Conservation (phyloP, 331 rosid species). For the Pyrus hybrid region DNA sequence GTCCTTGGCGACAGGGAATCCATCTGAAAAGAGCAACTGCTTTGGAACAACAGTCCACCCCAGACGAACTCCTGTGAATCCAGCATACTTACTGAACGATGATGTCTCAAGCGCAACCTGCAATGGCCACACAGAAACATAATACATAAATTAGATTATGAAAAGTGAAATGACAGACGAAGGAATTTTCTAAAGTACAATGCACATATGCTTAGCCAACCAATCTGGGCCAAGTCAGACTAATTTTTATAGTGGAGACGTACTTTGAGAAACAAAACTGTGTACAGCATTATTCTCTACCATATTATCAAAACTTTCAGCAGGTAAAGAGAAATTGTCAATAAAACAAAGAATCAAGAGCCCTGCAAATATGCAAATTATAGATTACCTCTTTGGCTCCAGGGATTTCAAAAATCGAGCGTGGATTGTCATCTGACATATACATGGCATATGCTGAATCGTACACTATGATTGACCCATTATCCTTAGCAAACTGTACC, state of each 20-base stretch:
- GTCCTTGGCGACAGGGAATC: no score
- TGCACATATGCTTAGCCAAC: background rate
- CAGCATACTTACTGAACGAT: no score
- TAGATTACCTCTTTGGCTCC: conserved; percentile 80
- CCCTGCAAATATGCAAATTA: background rate
- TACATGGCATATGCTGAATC: conserved; percentile 92
- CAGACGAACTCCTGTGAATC: no score
- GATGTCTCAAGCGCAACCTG: conserved; percentile 95
- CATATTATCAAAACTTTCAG: background rate
- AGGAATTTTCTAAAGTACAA: background rate
- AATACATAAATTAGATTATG: background rate
- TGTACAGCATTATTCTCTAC: background rate
- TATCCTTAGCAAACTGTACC: conserved; percentile 74
- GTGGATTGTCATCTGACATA: conserved; percentile 75
- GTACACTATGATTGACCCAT: conserved; percentile 73
- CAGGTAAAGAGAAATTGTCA: conserved; percentile 8
- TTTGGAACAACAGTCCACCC: no score
- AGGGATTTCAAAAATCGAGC: conserved; percentile 87
- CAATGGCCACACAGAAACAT: conserved; percentile 7
- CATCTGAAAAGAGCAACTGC: no score
- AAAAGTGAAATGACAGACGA: background rate
- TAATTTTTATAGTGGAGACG: background rate
- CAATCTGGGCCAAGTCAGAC: background rate
- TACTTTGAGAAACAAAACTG: background rate
- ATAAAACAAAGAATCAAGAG: conserved; percentile 2